Percentiles rank a stretch among this genome's conserved stretches.
Evolutionary conservation across 2,329 filamentous ascomycete species (phyloP).

Genomic region (Botryotinia calthae): DNA sequence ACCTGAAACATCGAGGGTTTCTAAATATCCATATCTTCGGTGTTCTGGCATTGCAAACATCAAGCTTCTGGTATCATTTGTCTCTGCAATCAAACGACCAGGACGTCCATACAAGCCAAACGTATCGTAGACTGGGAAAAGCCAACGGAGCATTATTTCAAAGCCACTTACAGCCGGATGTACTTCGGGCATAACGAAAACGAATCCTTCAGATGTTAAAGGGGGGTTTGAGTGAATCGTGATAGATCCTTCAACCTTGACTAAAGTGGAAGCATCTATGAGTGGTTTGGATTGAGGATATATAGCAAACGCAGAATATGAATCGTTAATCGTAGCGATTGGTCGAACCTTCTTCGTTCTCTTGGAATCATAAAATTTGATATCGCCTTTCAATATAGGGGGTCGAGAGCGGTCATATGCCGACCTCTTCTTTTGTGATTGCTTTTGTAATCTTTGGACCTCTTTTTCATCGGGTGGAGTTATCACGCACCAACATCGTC

Average conservation of each 20-base stretch:
- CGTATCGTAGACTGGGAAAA: constrained; percentile 92
- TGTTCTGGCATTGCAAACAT: constrained; percentile 98
- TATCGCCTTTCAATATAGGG: constrained; percentile 74
- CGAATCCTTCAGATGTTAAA: constrained; percentile 82
- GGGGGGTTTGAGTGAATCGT: constrained; percentile 79
- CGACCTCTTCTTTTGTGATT: constrained; percentile 75
- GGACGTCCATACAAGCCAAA: constrained; percentile 91
- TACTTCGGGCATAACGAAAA: constrained; percentile 96
- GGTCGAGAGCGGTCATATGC: constrained; percentile 72
- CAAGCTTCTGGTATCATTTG: constrained; percentile 79
- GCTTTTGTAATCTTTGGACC: constrained; percentile 77
- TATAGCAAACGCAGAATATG: constrained; percentile 89
- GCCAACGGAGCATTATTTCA: constrained; percentile 88
- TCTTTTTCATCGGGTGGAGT: constrained; percentile 93
- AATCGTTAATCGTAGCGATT: constrained; percentile 87
- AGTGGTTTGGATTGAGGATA: constrained; percentile 93
- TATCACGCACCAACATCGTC: constrained; percentile 94
- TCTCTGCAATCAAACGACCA: constrained; percentile 79
- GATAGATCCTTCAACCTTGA: constrained; percentile 91
- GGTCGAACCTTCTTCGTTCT: constrained; percentile 89
- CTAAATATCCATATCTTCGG: constrained; percentile 83
- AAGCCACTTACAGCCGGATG: constrained; percentile 91
- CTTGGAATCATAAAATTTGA: constrained; percentile 89
- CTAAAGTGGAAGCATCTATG: constrained; percentile 88
- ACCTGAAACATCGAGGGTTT: constrained; percentile 78